Base-by-base conservation (phyloP, 371 early-diverging fungal species). In the Zopfochytrium polystomum region DNA sequence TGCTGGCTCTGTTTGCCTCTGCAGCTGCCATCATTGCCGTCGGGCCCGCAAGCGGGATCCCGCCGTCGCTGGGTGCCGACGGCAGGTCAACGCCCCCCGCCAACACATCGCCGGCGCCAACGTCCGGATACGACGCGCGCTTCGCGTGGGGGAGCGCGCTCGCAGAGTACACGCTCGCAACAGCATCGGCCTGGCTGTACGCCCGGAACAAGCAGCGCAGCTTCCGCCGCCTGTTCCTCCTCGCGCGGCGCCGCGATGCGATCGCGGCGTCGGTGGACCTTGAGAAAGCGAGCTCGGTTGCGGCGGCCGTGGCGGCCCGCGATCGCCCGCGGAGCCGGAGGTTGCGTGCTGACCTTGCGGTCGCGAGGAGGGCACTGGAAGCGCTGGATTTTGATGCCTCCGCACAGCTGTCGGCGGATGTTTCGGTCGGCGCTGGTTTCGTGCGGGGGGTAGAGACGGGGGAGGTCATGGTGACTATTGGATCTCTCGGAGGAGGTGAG, bases 81-180 rank as follows among this genome's bases (percentile, higher is more conserved):
- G n/a, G n/a, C n/a, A n/a, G n/a, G n/a, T n/a, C n/a, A n/a, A n/a
- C n/a, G n/a, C n/a, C n/a, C n/a, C n/a, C 46, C 11, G 46, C 20
- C 18, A 45, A 62, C 25, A 23, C 2, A 2, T n/a, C 31, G 9
- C 11, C 60, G 22, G 22, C 29, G 2, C 44, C 53, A 4, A 20
- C 27, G 18, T 7, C 54, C n/a, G 56, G 46, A 2, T 45, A 31
- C 26, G 43, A 45, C 6, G 35, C n/a, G 38, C 26, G 48, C 29
- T 63, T 49, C 26, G 34, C 50, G 35, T 56, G 58, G 51, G 64
- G 33, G 2, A 35, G 43, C 29, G 54, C 56, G 2, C 52, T 58
- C 20, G 52, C 52, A 34, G 46, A 31, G 18, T 63, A 63, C 48
- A 5, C 27, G 27, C 43, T 58, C 0, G 51, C 49, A 18, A 30